Conservation (phyloP, 179 eudicot species). For the Beta lomatogona region DNA sequence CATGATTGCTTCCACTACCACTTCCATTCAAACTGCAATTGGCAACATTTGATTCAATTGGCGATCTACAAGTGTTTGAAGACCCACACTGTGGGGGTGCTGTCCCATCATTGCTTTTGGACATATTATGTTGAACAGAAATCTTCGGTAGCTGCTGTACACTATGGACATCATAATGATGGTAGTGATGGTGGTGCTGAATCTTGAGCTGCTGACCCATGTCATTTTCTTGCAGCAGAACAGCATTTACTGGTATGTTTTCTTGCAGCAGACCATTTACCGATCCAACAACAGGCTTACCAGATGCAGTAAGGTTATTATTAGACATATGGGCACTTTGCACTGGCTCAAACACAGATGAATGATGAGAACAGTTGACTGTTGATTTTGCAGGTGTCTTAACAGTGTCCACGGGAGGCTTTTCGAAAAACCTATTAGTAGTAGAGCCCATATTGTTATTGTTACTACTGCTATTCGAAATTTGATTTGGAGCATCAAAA, state of each 20-base stretch:
- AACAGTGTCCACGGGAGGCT: conserved; percentile 37
- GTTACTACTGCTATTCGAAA: conserved; percentile 62
- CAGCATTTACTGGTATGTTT: conserved; percentile 26
- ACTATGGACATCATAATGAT: conserved; percentile 56
- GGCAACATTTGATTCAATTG: conserved; percentile 45
- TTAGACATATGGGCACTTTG: conserved; percentile 25
- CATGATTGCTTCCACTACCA: conserved; percentile 65
- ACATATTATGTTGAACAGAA: conserved; percentile 35
- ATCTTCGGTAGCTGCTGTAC: conserved; percentile 37
- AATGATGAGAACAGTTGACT: conserved; percentile 37
- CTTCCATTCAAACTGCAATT: conserved; percentile 52
- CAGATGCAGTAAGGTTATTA: conserved; percentile 24
- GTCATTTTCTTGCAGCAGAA: conserved; percentile 27
- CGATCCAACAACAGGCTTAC: conserved; percentile 27
- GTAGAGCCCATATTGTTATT: conserved; percentile 76
- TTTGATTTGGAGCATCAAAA: conserved; percentile 51
- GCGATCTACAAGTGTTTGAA: conserved; percentile 30
- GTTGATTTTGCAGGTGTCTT: conserved; percentile 41
- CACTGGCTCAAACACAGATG: conserved; percentile 44
- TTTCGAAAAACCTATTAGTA: conserved; percentile 48
- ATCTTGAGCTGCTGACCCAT: conserved; percentile 38
- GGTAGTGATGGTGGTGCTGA: conserved; percentile 60
- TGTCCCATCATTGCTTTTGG: conserved; percentile 32
- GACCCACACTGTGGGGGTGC: conserved; percentile 40
- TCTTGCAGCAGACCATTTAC: conserved; percentile 27